Evolutionary conservation across 2,329 filamentous ascomycete genomes (phyloP).

Genomic region (Fusarium clavum): DNA sequence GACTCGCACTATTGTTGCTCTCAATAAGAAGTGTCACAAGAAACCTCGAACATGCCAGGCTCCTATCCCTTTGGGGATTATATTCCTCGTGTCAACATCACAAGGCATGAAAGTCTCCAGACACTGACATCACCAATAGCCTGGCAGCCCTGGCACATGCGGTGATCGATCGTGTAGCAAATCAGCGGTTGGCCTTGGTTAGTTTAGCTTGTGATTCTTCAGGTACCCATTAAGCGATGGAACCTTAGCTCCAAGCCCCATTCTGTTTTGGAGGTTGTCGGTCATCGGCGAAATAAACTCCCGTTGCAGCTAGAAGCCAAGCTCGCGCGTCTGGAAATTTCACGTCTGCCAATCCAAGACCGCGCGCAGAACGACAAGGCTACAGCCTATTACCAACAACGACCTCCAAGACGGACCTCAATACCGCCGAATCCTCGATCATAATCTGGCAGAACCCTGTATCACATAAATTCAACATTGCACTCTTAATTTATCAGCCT

Average conservation of each 20-base stretch:
- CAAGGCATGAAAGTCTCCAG: constrained; percentile 36
- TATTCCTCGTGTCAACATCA: constrained; percentile 18
- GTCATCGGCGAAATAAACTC: constrained; percentile 47
- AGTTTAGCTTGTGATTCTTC: constrained; percentile 24
- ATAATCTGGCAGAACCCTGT: not conserved
- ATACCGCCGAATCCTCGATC: not conserved
- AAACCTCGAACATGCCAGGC: constrained; percentile 7
- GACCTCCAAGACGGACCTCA: not conserved
- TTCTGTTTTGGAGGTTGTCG: not conserved
- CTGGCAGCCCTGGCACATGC: constrained; percentile 40
- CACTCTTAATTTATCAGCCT: not conserved
- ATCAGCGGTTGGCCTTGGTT: constrained; percentile 22
- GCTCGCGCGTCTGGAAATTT: constrained; percentile 42
- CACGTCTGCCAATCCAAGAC: constrained; percentile 35
- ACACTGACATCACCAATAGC: constrained; percentile 45
- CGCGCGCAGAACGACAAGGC: constrained; percentile 27
- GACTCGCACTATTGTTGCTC: not conserved
- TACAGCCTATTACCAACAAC: constrained; percentile 12
- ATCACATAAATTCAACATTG: too few species aligned
- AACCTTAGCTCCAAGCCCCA: not conserved
- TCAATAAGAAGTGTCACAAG: constrained; percentile 1
- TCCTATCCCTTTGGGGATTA: not conserved
- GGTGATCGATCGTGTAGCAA: constrained; percentile 36
- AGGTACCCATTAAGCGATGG: constrained; percentile 2
- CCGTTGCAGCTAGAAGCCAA: constrained; percentile 26